Conservation (phyloP, 1,284 basidiomycete species). For the Trichosporon faecale region DNA sequence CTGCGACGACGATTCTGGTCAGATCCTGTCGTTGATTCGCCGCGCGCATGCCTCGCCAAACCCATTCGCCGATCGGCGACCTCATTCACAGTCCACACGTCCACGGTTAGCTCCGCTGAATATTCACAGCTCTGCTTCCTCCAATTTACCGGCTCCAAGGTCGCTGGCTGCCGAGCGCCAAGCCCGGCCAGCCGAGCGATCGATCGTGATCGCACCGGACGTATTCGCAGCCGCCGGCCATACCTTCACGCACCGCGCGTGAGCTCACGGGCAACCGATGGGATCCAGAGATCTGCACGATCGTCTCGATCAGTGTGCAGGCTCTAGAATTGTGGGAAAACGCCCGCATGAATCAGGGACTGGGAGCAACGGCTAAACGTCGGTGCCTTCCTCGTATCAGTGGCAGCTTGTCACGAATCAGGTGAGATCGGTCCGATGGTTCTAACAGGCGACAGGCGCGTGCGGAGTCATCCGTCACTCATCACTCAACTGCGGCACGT, state of each 20-base stretch:
- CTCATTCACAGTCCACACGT: no score
- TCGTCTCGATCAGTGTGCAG: background rate
- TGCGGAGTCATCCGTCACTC: background rate
- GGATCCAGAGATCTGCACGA: background rate
- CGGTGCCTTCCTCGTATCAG: background rate
- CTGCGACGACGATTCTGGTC: no score
- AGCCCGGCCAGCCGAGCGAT: no score
- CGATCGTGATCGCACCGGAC: no score
- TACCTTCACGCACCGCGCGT: background rate
- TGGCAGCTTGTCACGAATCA: background rate
- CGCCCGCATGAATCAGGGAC: background rate
- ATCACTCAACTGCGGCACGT: background rate
- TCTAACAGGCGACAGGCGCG: background rate
- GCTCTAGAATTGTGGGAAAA: background rate
- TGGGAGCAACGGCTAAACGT: background rate
- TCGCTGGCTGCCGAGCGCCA: no score
- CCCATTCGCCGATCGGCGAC: background rate
- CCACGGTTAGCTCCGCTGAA: no score
- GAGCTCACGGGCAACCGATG: background rate
- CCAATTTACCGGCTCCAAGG: no score
- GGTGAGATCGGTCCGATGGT: background rate
- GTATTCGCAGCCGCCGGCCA: background rate
- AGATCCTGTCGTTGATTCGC: background rate
- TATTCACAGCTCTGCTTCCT: no score
- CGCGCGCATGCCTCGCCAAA: background rate